phyloP scores from a whole-genome alignment of 176 grass and related monocot genomes.

The Chrysopogon serrulatus region DNA sequence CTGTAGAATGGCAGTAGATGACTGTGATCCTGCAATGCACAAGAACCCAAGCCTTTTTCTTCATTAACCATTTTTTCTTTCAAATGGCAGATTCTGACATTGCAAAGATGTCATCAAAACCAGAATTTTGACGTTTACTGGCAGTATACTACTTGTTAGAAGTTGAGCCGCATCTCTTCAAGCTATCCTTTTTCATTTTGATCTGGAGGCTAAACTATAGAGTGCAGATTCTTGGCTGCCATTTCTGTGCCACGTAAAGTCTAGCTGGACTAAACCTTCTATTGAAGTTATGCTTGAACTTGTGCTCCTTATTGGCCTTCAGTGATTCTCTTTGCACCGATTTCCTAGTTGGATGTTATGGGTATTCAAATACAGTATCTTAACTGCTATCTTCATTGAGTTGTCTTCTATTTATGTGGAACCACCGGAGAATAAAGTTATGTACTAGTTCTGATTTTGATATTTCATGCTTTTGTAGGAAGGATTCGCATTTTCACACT shows the following conservation, averaged over 20 bases:
- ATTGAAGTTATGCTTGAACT: constrained; percentile 16
- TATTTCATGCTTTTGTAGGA: constrained; percentile 45
- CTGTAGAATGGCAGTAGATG: constrained; percentile 3
- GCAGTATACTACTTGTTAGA: neutral
- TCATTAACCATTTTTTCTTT: constrained; percentile 28
- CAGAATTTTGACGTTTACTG: constrained; percentile 13
- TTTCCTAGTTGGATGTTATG: neutral
- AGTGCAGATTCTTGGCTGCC: neutral
- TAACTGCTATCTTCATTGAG: neutral
- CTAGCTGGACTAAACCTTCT: neutral
- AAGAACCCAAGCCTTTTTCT: neutral
- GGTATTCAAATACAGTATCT: neutral
- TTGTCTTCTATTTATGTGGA: neutral
- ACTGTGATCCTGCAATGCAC: neutral
- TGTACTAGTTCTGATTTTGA: neutral
- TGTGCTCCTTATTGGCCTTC: constrained; percentile 15
- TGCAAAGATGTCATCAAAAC: constrained; percentile 15
- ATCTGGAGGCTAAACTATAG: constrained; percentile 27
- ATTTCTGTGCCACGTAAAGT: constrained; percentile 5
- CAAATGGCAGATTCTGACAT: constrained; percentile 35
- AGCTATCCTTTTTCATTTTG: constrained; percentile 35
- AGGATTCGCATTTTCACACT: constrained; percentile 97
- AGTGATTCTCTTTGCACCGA: neutral
- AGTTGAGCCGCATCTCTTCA: constrained; percentile 23
- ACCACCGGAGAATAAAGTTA: neutral